A percentile compares a stretch with the other conserved stretches of the same genome.
phyloP scores from a whole-genome alignment of 768 basidiomycete genomes.

The Candolleomyces aberdarensis region DNA sequence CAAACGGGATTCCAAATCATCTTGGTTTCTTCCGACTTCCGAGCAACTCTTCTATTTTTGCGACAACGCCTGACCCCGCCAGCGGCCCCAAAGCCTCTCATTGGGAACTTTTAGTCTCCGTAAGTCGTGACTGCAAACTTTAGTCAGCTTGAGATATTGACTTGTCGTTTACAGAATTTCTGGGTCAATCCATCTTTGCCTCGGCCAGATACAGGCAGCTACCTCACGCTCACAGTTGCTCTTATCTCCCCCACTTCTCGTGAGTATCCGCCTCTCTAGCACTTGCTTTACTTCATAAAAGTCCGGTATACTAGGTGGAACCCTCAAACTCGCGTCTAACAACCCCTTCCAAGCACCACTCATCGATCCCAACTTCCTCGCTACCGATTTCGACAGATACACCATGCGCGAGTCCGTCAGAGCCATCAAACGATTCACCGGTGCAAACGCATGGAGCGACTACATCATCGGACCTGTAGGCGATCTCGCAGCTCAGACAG shows the following conservation, averaged over 20 bases:
- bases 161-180: background rate
- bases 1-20: slow-evolving; percentile 12
- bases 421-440: slow-evolving; percentile 17
- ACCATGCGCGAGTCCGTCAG: slow-evolving; percentile 20
- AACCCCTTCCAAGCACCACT: slow-evolving; percentile 22
- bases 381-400: slow-evolving; percentile 20
- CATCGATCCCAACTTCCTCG: slow-evolving; percentile 38
- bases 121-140: background rate
- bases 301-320: slow-evolving; percentile 10
- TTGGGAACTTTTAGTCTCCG: slow-evolving; percentile 7
- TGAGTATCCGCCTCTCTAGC: slow-evolving; percentile 24
- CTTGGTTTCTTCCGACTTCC: slow-evolving; percentile 12
- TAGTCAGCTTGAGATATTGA: background rate
- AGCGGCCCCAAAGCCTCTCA: slow-evolving; percentile 8
- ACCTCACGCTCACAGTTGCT: slow-evolving; percentile 15
- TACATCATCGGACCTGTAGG: slow-evolving; percentile 21
- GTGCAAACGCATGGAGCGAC: slow-evolving; percentile 20
- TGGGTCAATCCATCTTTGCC: slow-evolving; percentile 3
- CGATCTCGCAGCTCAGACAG: slow-evolving; percentile 12
- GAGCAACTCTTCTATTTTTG: slow-evolving; percentile 4
- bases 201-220: slow-evolving; percentile 17
- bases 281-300: background rate
- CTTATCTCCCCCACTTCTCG: slow-evolving; percentile 25
- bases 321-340: slow-evolving; percentile 15
- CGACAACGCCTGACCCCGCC: slow-evolving; percentile 4